Percentiles rank a stretch among this genome's conserved stretches.
phyloP scores from a whole-genome alignment of 441 rosid genomes.

The Populus hybrid region DNA sequence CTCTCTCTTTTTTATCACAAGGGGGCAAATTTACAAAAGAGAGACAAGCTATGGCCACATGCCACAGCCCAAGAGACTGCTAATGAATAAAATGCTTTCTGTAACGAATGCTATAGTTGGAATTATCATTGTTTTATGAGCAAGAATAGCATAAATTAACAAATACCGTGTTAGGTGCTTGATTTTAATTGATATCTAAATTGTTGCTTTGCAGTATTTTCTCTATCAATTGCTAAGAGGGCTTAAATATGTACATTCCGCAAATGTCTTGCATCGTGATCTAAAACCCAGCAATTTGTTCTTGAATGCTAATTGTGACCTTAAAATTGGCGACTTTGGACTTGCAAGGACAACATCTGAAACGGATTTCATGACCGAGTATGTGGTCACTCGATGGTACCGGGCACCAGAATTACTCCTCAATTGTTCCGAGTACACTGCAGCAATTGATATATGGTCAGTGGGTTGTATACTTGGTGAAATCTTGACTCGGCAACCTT shows the following conservation, averaged over 20 bases:
- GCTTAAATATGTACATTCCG: constrained; percentile 90
- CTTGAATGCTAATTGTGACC: too few relatives aligned
- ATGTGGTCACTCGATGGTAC: too few relatives aligned
- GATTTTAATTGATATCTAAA: background rate
- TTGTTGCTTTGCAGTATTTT: too few relatives aligned
- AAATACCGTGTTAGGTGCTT: background rate
- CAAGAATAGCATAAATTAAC: background rate
- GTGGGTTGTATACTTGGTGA: constrained; percentile 97
- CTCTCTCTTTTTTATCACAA: background rate
- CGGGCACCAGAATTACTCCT: too few relatives aligned
- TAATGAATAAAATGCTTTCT: background rate
- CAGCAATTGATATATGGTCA: constrained; percentile 47
- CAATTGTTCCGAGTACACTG: too few relatives aligned
- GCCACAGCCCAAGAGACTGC: background rate
- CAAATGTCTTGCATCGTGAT: constrained; percentile 12
- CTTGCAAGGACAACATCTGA: too few relatives aligned
- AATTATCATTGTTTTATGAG: background rate
- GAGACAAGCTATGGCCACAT: background rate
- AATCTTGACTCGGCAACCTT: constrained; percentile 69
- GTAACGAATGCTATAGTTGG: background rate
- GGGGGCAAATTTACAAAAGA: background rate
- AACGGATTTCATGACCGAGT: too few relatives aligned
- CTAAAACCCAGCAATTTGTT: too few relatives aligned
- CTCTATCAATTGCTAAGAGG: constrained; percentile 90
- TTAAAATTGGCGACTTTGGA: too few relatives aligned